These are phyloP conservation scores for Annona cherimola DNA, from an alignment of 164 flowering plant genomes.

Conservation along the genomic window DNA sequence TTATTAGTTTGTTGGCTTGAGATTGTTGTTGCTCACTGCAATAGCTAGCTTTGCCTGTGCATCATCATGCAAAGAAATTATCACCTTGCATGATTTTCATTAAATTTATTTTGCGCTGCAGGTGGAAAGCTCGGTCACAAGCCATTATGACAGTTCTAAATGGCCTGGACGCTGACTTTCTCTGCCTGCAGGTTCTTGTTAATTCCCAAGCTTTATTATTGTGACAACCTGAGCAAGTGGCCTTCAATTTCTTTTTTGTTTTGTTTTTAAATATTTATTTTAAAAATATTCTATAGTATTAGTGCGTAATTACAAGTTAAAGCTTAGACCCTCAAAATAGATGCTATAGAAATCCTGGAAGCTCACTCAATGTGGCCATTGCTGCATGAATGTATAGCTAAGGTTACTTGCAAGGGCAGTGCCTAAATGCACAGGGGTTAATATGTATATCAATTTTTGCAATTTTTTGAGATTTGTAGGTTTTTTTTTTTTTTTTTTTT, in stretches of 20 bases:
- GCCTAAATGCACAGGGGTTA: too few relatives aligned
- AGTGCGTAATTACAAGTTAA: background rate
- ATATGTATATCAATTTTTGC: too few relatives aligned
- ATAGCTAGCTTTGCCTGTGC: background rate
- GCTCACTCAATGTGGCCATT: background rate
- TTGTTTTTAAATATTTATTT: too few relatives aligned
- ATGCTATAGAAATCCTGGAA: background rate
- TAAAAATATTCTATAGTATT: background rate
- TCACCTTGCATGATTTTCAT: background rate
- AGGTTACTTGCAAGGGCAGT: too few relatives aligned
- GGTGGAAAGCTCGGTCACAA: conserved; percentile 90
- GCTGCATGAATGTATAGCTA: background rate
- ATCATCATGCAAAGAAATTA: background rate
- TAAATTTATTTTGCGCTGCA: conserved; percentile 16
- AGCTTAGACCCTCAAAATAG: background rate
- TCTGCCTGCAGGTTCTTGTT: conserved; percentile 71
- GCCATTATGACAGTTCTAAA: conserved; percentile 54
- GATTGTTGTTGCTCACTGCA: background rate
- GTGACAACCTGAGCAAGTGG: background rate
- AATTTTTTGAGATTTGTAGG: too few relatives aligned
- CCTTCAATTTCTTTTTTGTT: too few relatives aligned
- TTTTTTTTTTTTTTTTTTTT: too few relatives aligned
- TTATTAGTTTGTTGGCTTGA: background rate
- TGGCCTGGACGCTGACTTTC: conserved; percentile 66
- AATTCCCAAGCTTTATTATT: background rate